phyloP scores from a whole-genome alignment of 2,329 filamentous ascomycete genomes.

The Nigrospora sphaerica region DNA sequence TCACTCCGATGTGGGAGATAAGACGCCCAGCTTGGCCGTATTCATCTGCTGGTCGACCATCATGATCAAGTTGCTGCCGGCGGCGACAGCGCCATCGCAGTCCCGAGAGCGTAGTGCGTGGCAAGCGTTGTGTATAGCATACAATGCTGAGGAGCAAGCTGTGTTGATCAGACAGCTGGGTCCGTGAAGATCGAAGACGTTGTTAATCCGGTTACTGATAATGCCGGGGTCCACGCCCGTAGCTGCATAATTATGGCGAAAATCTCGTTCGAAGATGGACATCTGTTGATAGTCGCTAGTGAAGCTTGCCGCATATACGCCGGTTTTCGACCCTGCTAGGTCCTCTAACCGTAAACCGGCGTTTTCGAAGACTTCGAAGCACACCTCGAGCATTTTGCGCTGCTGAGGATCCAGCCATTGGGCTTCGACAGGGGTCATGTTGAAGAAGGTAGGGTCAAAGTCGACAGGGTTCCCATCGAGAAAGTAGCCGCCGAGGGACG shows the following conservation, averaged over 20 bases:
- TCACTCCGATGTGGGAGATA: conserved; percentile 2
- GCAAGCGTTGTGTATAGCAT: neutral
- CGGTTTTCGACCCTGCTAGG: conserved; percentile 18
- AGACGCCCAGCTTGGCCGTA: conserved; percentile 1
- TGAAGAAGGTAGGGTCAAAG: conserved; percentile 29
- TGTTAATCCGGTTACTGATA: conserved; percentile 27
- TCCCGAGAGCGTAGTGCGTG: neutral
- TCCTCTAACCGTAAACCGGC: conserved; percentile 23
- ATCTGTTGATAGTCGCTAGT: conserved; percentile 19
- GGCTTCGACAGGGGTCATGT: conserved; percentile 29
- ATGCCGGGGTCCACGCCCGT: conserved; percentile 27
- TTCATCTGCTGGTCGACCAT: conserved; percentile 1
- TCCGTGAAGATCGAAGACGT: conserved; percentile 29
- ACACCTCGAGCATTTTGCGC: conserved; percentile 29
- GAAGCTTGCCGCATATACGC: conserved; percentile 16
- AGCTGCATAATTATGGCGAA: conserved; percentile 16
- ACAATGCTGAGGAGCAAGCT: neutral
- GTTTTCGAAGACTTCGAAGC: conserved; percentile 32
- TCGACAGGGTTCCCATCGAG: conserved; percentile 10
- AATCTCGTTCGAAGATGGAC: conserved; percentile 14
- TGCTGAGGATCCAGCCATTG: conserved; percentile 34
- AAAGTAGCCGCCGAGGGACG: conserved; percentile 7
- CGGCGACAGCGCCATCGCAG: neutral
- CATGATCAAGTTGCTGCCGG: neutral
- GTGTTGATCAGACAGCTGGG: conserved; percentile 5